phyloP scores from a whole-genome alignment of 495 filamentous ascomycete species.

The Trichoderma orchidacearum region DNA sequence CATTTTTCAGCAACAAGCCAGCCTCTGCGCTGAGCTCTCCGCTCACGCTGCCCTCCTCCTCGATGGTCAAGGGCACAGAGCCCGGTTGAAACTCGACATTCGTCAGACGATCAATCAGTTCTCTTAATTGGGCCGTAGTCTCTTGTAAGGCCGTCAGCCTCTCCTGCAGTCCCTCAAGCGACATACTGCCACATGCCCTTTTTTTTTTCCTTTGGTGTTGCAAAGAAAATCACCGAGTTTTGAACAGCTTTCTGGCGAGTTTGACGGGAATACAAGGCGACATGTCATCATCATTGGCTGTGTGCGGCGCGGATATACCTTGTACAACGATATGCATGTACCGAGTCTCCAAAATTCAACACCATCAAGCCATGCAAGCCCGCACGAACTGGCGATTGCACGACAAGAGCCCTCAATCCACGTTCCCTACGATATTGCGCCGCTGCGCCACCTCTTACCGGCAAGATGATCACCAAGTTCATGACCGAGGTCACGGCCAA shows the following conservation, averaged over 20 bases:
- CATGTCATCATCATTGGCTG: background rate
- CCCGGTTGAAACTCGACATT: conserved; percentile 54
- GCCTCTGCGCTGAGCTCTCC: conserved; percentile 75
- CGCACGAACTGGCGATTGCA: background rate
- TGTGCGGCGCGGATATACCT: background rate
- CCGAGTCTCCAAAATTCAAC: background rate
- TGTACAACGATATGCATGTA: background rate
- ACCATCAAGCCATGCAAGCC: background rate
- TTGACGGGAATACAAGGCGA: background rate
- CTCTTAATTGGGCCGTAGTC: conserved; percentile 49
- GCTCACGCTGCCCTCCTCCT: conserved; percentile 47
- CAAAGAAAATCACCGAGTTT: no score
- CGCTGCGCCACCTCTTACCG: background rate
- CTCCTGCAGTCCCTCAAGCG: conserved; percentile 45
- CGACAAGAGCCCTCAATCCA: background rate
- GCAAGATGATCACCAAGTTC: conserved; percentile 73
- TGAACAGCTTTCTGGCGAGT: background rate
- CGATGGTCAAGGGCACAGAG: conserved; percentile 29
- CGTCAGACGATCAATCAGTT: conserved; percentile 62
- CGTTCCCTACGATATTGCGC: background rate
- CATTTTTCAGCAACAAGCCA: conserved; percentile 65
- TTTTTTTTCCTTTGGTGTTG: background rate
- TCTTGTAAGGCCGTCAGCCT: conserved; percentile 58
- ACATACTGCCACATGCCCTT: conserved; percentile 30
- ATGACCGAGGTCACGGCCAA: conserved; percentile 69